Evolutionary conservation across 2,329 filamentous ascomycete genomes (phyloP).

Genomic region (Monosporascus sp.): DNA sequence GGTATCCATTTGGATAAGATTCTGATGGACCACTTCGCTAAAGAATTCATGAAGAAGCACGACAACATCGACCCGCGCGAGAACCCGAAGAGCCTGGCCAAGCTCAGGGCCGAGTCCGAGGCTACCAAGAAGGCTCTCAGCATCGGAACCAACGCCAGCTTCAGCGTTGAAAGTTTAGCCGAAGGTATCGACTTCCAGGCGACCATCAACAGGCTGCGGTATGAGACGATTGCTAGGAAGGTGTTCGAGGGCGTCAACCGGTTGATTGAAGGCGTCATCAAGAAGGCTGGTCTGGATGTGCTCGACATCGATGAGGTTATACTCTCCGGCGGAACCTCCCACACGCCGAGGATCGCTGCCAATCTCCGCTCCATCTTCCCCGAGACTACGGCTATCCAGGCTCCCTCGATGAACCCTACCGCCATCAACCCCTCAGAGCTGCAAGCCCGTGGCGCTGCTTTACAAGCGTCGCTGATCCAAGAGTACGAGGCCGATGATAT

Average conservation of each 20-base stretch:
- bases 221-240: slow-evolving; percentile 82
- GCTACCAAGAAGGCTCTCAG: slow-evolving; percentile 87
- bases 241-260: slow-evolving; percentile 84
- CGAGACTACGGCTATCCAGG: slow-evolving; percentile 68
- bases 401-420: slow-evolving; percentile 70
- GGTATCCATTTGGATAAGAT: slow-evolving; percentile 84
- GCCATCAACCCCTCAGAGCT: slow-evolving; percentile 95
- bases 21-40: slow-evolving; percentile 92
- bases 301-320: slow-evolving; percentile 94
- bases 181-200: slow-evolving; percentile 87
- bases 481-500: slow-evolving; percentile 94
- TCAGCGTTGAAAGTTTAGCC: slow-evolving; percentile 86
- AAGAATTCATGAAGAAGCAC: slow-evolving; percentile 98
- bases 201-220: slow-evolving; percentile 88
- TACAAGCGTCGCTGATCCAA: slow-evolving; percentile 90
- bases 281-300: slow-evolving; percentile 88
- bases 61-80: slow-evolving; percentile 74
- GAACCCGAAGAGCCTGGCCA: slow-evolving; percentile 77
- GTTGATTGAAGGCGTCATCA: slow-evolving; percentile 75
- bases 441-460: slow-evolving; percentile 80
- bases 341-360: slow-evolving; percentile 87
- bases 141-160: slow-evolving; percentile 79
- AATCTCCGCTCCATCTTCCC: slow-evolving; percentile 79
- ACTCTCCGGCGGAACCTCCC: slow-evolving; percentile 83
- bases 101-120: slow-evolving; percentile 88